Conservation (phyloP, 2,329 filamentous ascomycete genomes). For the Aspergillus flavus region DNA sequence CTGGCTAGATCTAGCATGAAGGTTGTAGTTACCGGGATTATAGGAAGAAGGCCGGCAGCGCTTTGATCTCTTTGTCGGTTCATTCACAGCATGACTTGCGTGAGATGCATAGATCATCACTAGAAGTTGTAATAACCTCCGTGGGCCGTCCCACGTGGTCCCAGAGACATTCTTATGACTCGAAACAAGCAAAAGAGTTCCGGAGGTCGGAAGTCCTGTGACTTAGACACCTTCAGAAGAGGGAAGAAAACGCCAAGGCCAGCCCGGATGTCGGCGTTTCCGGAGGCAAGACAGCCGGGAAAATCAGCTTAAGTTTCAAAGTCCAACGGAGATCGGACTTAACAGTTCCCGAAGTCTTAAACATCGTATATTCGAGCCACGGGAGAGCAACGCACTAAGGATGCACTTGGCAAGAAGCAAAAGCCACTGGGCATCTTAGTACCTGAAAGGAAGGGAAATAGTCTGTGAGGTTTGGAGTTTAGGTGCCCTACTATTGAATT, state of each 20-base stretch:
- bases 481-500: neutral
- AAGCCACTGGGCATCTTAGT: neutral
- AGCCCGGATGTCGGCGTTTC: neutral
- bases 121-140: constrained; percentile 1
- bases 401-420: neutral
- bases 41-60: neutral
- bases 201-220: neutral
- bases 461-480: neutral
- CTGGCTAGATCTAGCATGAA: neutral
- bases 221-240: neutral
- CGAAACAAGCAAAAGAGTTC: neutral
- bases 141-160: neutral
- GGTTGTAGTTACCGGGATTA: neutral
- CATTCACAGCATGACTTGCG: neutral
- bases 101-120: neutral
- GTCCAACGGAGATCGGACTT: constrained; percentile 21
- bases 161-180: neutral
- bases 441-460: neutral
- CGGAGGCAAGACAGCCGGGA: constrained; percentile 1
- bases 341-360: constrained; percentile 13
- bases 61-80: neutral
- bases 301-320: constrained; percentile 2
- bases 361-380: neutral
- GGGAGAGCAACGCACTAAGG: constrained; percentile 3
- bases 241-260: neutral